Conservation (phyloP, 352 stramenopile genomes). For the Elongisporangium undulatum region DNA sequence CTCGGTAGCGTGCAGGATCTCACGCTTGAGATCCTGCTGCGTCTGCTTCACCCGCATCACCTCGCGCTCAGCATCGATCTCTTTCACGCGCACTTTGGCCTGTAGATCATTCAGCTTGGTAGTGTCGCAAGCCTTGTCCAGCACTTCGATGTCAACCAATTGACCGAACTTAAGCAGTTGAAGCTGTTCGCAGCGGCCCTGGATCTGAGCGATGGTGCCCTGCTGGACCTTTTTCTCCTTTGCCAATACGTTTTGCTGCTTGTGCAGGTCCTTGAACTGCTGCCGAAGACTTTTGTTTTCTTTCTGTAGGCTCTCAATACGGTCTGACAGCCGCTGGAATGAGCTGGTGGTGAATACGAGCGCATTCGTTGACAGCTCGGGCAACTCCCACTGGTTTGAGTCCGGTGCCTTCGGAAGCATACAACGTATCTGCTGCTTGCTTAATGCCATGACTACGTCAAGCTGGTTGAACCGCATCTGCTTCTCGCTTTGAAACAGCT, state of each 20-base stretch:
- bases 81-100: slow-evolving; percentile 63
- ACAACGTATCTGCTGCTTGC: slow-evolving; percentile 67
- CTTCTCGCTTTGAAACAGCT: slow-evolving; percentile 92
- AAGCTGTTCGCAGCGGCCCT: slow-evolving; percentile 70
- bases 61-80: slow-evolving; percentile 63
- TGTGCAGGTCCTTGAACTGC: slow-evolving; percentile 88
- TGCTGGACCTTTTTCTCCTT: slow-evolving; percentile 78
- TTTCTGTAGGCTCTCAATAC: slow-evolving; percentile 75
- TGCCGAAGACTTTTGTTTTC: slow-evolving; percentile 86
- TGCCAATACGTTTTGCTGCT: slow-evolving; percentile 77
- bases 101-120: slow-evolving; percentile 65
- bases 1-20: slow-evolving; percentile 78
- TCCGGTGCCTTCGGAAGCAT: slow-evolving; percentile 23
- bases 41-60: slow-evolving; percentile 37
- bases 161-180: slow-evolving; percentile 80
- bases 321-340: slow-evolving; percentile 56
- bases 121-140: slow-evolving; percentile 86
- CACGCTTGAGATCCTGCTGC: slow-evolving; percentile 58
- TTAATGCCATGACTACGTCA: slow-evolving; percentile 77
- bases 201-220: slow-evolving; percentile 53
- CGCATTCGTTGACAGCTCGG: slow-evolving; percentile 39
- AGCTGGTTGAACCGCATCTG: slow-evolving; percentile 89
- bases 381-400: slow-evolving; percentile 33
- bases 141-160: slow-evolving; percentile 80
- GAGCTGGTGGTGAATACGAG: slow-evolving; percentile 69